These are phyloP conservation scores for Phytophthora lateralis DNA, from an alignment of 352 stramenopile species.

Conservation along the genomic window DNA sequence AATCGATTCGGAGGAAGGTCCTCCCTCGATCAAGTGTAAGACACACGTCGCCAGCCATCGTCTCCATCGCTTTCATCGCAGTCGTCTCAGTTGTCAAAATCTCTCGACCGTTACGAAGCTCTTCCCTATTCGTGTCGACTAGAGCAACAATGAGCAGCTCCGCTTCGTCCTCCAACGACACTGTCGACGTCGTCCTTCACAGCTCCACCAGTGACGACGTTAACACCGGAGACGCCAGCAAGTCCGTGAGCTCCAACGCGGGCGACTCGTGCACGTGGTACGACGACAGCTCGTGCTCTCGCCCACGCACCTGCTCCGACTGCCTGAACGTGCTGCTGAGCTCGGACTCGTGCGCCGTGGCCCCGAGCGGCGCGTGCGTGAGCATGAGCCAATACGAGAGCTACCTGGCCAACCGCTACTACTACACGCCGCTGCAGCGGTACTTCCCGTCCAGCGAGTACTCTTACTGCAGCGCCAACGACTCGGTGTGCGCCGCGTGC, in stretches of 20 bases:
- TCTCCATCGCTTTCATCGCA: too few relatives aligned
- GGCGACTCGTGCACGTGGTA: constrained; percentile 49
- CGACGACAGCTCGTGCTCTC: constrained; percentile 22
- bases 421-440: constrained; percentile 51
- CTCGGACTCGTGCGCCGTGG: constrained; percentile 35
- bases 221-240: constrained; percentile 11
- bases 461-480: constrained; percentile 45
- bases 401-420: constrained; percentile 44
- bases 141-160: neutral
- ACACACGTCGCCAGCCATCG: too few relatives aligned
- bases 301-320: constrained; percentile 33
- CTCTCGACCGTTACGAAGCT: constrained; percentile 10
- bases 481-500: constrained; percentile 42
- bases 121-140: constrained; percentile 19
- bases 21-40: neutral
- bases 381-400: constrained; percentile 38
- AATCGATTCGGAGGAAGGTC: constrained; percentile 3
- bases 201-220: neutral
- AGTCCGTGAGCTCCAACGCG: constrained; percentile 27
- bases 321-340: constrained; percentile 39
- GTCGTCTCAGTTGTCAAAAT: too few relatives aligned
- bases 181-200: neutral
- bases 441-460: constrained; percentile 49
- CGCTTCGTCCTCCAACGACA: neutral
- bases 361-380: constrained; percentile 42